Base-by-base conservation (phyloP, 805 yeast genomes). In the Candida michaelii region DNA sequence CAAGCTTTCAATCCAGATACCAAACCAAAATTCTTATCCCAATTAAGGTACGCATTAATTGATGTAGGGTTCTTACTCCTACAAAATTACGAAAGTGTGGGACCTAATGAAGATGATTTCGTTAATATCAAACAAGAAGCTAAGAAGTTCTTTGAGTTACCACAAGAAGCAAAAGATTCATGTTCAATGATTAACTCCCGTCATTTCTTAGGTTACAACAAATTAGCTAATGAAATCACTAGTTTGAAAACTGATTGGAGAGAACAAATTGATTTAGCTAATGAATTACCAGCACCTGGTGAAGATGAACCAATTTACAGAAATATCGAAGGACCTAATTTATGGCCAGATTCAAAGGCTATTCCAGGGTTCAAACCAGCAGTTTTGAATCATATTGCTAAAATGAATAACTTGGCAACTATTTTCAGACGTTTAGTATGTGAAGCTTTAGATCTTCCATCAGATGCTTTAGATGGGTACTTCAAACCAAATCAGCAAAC, bases 241-340 rank as follows among this genome's bases (percentile, higher is more conserved):
- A 78, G 79, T 10, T 62, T 63, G 16, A 62, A 63, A 18, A 66
- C 75, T 3, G 86, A 80, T 52, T 71, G 80, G 72, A 62, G 85
- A 43, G 86, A 80, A 51, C 85, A 81, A 58, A 73, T 75, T 45
- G 85, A 80, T 52, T 62, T 80, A 43, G 84, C 78, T 4, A 76
- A 81, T 5, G 78, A 73, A 45, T 57, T 74, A 25, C 68, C 74
- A 3, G 67, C 71, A 9, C 79, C 79, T 0, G 43, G 45, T 0
- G 48, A 54, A 17, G 65, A 55, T 30, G 73, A 65, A 14, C 73
- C 72, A 0, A 27, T 73, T 11, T 77, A 76, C 63, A 60, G 62
- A 40, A 73, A 76, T 38, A 60, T 80, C 40, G 79, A 74, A 47
- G 85, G 85, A 0, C 83, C 84, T 5, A 77, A 77, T 50, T 54